Percentiles rank a stretch among this genome's conserved stretches.
These are phyloP conservation scores for Pestalotiopsis fici DNA, from an alignment of 2,329 filamentous ascomycete species.

Conservation along the genomic window DNA sequence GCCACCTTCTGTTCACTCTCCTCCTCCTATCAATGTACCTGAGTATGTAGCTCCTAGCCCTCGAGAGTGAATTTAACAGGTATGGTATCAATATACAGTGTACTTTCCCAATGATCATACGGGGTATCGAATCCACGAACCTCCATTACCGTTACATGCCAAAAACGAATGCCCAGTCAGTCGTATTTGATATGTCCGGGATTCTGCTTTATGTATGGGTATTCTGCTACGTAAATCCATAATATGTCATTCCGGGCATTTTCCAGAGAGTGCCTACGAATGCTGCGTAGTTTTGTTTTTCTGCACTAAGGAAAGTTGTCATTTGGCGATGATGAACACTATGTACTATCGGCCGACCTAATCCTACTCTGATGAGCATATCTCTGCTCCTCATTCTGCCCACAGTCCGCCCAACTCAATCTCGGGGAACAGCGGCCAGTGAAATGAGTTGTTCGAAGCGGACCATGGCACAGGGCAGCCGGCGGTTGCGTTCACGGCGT, in stretches of 20 bases:
- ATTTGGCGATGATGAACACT: background rate
- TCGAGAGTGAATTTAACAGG: too few species aligned
- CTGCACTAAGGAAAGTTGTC: background rate
- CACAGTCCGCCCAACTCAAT: background rate
- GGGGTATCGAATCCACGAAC: background rate
- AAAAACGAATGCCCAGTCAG: background rate
- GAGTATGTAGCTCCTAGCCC: too few species aligned
- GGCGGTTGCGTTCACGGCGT: slow-evolving; percentile 6
- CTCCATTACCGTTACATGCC: background rate
- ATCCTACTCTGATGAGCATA: background rate
- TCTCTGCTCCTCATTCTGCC: background rate
- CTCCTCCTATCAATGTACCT: too few species aligned
- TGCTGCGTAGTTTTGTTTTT: background rate
- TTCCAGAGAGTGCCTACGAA: background rate
- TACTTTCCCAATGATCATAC: background rate
- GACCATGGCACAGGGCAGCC: slow-evolving; percentile 5
- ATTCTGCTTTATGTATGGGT: background rate
- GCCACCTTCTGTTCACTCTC: too few species aligned
- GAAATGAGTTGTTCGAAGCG: background rate
- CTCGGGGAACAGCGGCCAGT: slow-evolving; percentile 1
- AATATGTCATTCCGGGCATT: background rate
- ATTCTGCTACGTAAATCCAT: background rate
- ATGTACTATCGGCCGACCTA: background rate
- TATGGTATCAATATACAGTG: too few species aligned
- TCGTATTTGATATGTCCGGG: background rate